These are phyloP conservation scores for Trichoderma sp. DNA, from an alignment of 2,329 filamentous ascomycete genomes.

Conservation along the genomic window DNA sequence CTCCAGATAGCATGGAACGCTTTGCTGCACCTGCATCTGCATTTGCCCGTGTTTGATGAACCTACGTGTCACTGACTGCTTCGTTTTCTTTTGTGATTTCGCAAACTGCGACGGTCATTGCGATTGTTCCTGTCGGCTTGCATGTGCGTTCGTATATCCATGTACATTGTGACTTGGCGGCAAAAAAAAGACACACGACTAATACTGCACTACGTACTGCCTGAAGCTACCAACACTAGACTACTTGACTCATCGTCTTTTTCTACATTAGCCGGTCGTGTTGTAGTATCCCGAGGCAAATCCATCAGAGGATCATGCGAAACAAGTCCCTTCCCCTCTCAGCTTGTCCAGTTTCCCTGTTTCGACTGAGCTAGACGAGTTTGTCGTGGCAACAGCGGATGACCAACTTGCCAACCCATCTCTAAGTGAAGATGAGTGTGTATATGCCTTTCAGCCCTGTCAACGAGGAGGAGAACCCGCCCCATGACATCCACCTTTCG, in stretches of 20 bases:
- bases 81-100: not conserved
- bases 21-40: not conserved
- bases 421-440: not conserved
- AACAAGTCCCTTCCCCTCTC: not conserved
- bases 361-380: not conserved
- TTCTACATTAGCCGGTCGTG: not conserved
- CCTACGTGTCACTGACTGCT: conserved; percentile 4
- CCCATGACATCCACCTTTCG: not conserved
- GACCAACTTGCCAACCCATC: not conserved
- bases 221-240: not conserved
- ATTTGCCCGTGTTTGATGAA: not conserved
- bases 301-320: not conserved
- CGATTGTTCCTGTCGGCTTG: not conserved
- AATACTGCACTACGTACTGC: not conserved
- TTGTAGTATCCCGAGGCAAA: not conserved
- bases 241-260: not conserved
- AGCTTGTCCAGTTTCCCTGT: not conserved
- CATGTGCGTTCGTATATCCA: not conserved
- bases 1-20: not conserved
- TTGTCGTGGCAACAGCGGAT: not conserved
- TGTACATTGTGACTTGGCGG: not conserved
- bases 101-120: not conserved
- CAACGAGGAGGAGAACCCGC: not conserved
- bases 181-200: not conserved
- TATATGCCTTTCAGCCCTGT: not conserved